A percentile compares a stretch with the other conserved stretches of the same genome.
Conservation (phyloP, 192 early-diverging fungal genomes). For the Oehlia diaphana region DNA sequence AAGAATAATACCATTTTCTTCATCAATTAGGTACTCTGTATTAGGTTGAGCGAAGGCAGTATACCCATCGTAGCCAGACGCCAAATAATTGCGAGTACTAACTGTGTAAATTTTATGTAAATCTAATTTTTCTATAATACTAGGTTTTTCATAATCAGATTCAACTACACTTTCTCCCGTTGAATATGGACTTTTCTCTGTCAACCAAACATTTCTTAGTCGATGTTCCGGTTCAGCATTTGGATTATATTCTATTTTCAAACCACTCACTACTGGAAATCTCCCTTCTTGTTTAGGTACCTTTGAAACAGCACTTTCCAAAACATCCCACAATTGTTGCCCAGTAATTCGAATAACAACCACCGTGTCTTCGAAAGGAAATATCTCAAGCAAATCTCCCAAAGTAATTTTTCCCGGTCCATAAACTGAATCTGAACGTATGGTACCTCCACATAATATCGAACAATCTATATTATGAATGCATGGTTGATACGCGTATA, state of each 20-base stretch:
- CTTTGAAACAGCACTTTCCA: constrained; percentile 67
- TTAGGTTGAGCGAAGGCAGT: constrained; percentile 38
- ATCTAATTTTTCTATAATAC: constrained; percentile 43
- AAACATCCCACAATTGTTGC: constrained; percentile 57
- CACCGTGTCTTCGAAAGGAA: constrained; percentile 69
- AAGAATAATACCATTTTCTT: constrained; percentile 62
- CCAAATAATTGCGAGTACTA: constrained; percentile 64
- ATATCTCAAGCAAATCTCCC: constrained; percentile 63
- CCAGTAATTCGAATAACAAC: constrained; percentile 65
- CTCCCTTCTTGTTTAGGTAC: constrained; percentile 70
- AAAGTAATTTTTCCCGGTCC: constrained; percentile 56
- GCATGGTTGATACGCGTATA: constrained; percentile 45
- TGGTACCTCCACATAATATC: constrained; percentile 59
- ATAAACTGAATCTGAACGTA: constrained; percentile 59
- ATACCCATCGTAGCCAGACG: constrained; percentile 64
- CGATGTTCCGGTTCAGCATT: constrained; percentile 47
- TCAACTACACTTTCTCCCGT: constrained; percentile 32
- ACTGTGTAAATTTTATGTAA: constrained; percentile 49
- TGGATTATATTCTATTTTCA: constrained; percentile 62
- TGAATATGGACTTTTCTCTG: not conserved
- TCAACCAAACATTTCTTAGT: constrained; percentile 43
- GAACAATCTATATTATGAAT: constrained; percentile 41
- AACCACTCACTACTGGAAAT: constrained; percentile 66
- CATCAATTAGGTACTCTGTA: constrained; percentile 54
- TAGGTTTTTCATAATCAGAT: constrained; percentile 33